Base-by-base conservation (phyloP, 306 rosid species). In the Vachellia collinsii region DNA sequence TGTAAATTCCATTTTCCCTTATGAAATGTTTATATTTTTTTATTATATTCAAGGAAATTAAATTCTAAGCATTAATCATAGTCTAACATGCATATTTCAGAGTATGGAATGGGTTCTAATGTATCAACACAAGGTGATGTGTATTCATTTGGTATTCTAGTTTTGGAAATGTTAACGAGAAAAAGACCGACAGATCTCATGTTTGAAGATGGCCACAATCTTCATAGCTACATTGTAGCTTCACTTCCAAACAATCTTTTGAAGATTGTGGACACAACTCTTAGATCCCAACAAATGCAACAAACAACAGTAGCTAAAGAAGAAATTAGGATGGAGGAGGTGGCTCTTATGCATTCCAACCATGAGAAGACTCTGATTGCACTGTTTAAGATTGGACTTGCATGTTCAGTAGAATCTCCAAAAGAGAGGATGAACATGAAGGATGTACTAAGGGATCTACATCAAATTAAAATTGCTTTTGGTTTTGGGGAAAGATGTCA, bases 361-460 rank as follows among this genome's bases (percentile, higher is more conserved):
- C 48, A 41, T n/a, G 10, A 48, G 7, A 70, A 80, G 56, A 62
- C 70, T 66, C 38, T 84, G 5, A 20, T 80, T 75, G 50, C 79
- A n/a, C 12, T 65, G 3, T 65, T 37, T 38, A 0, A 11, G 13
- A 16, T 65, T 37, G 71, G 71, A 37, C 23, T 65, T 37, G 46
- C 71, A 16, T 65, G 71, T 17, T 65, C 61, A 19, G 61, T 53
- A 19, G 3, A 53, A 53, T 7, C 61, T 17, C 61, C 61, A 17
- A 53, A 53, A 5, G 61, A 53, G n/a, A 53, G 23, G 61, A n/a
- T 53, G 61, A 53, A 53, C 25, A 53, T 53, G 23, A 53, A 19
- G 23, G 61, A 10, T 53, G 61, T 53, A 0, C 61, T 53, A 53
- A 53, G 10, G 25, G 61, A 53, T 11, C 61, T 53, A n/a, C 19